A percentile compares a stretch with the other conserved stretches of the same genome.
Conservation (phyloP, 129 eudicot species). For the Cynara cardunculus region DNA sequence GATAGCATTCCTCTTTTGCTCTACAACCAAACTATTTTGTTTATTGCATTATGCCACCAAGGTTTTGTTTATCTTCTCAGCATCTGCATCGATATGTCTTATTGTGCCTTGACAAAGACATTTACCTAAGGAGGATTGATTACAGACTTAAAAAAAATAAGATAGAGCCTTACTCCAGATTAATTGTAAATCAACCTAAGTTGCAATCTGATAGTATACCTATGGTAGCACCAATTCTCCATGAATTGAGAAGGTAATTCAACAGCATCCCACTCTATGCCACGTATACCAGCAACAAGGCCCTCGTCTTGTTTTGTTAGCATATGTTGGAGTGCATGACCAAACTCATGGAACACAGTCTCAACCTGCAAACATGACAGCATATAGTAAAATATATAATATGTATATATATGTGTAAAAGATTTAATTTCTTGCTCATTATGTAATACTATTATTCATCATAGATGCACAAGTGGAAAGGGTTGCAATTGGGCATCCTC, state of each 20-base stretch:
- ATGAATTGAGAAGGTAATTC: conserved; percentile 97
- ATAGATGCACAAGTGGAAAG: background rate
- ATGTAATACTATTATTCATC: background rate
- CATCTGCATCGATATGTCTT: background rate
- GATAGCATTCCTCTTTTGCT: background rate
- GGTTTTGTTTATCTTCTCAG: background rate
- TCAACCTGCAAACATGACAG: conserved; percentile 61
- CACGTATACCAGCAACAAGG: conserved; percentile 95
- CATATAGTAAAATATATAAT: background rate
- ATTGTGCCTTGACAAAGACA: background rate
- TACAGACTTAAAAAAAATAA: background rate
- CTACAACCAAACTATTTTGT: background rate
- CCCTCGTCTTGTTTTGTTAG: conserved; percentile 97
- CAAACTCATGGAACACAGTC: conserved; percentile 99
- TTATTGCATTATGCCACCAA: background rate
- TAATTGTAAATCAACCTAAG: background rate
- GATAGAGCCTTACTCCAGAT: background rate
- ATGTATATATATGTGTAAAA: background rate
- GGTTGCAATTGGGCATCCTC: too few relatives aligned
- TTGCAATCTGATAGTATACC: conserved; percentile 35
- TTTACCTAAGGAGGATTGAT: background rate
- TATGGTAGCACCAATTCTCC: conserved; percentile 99
- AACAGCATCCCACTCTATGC: conserved; percentile 99
- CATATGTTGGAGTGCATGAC: conserved; percentile 99
- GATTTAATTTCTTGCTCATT: background rate